These are phyloP conservation scores for Cucurbita argyrosperma DNA, from an alignment of 306 rosid species.

Conservation along the genomic window DNA sequence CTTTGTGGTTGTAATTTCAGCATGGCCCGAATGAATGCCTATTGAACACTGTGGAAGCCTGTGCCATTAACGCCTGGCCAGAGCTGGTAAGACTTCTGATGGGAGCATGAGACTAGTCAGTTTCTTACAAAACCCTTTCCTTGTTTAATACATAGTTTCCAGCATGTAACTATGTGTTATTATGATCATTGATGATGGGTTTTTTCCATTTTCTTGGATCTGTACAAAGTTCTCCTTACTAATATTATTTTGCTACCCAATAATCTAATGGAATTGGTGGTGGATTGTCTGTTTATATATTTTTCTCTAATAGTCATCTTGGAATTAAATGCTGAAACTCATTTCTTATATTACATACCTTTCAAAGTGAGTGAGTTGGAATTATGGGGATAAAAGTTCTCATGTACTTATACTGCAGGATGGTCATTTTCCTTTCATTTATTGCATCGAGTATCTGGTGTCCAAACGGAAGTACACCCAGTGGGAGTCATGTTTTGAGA, in stretches of 20 bases:
- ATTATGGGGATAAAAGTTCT: not conserved
- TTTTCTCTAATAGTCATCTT: not conserved
- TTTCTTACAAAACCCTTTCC: not conserved
- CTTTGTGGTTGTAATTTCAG: conserved; percentile 28
- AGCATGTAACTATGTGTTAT: not conserved
- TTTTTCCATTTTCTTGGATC: not conserved
- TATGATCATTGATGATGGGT: not conserved
- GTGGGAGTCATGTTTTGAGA: conserved; percentile 68
- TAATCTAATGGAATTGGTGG: not conserved
- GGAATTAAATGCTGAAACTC: not conserved
- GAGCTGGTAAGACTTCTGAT: conserved; percentile 35
- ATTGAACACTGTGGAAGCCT: conserved; percentile 68
- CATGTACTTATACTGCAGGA: conserved; percentile 22
- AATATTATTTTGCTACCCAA: not conserved
- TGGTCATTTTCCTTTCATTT: conserved; percentile 60
- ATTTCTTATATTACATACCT: not conserved
- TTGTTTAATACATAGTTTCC: not conserved
- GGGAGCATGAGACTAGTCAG: not conserved
- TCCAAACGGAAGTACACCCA: conserved; percentile 11
- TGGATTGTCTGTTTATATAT: not conserved
- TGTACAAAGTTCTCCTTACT: not conserved
- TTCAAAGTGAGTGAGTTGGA: not conserved
- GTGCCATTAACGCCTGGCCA: conserved; percentile 74
- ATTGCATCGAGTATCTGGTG: conserved; percentile 54
- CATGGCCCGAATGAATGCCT: conserved; percentile 79